Evolutionary conservation across 345 rosid genomes (phyloP), one percentile per base, ranked within the genome.

Genomic region (Gossypium rotundifolium): DNA sequence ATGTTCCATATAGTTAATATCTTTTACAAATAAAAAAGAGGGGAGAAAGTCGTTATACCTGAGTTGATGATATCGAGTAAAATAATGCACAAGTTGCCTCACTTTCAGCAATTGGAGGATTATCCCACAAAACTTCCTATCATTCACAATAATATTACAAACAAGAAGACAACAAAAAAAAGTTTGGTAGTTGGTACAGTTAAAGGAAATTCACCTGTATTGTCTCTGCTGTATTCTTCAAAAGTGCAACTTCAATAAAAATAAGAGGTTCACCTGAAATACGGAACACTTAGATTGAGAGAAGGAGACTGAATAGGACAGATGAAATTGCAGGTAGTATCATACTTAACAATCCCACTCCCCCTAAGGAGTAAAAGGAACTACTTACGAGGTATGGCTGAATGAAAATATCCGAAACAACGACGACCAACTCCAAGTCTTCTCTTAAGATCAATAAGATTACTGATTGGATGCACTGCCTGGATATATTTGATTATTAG

Each of bases 401-500:
- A 90, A 87, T 95, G 98, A 58, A 93, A 76, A 77, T 95, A 95
- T 25, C 94, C 98, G 73, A 93, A 93, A 86, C 98, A 95, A 52
- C 93, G 89, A 33, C 91, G 95, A 13, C 95, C 97, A 73, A 87
- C 79, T 2, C 98, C 97, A 62, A 90, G 80, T 87, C 97, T 87
- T 85, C 97, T 87, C 81, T 89, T 94, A 18, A 94, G 95, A 85
- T 94, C 98, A 79, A 92, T 65, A 61, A 94, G 92, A 72, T 92
- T 92, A 84, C 89, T 88, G 74, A 95, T 95, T 40, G 99, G 99
- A 86, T 95, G 97, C 72, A 95, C 97, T 55, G 97, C 99, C 99
- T 95, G 73, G 53, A 75, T 2, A 64, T 27, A 71, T 63, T 29
- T 8, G 18, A 52, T 16, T n/a, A 63, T 58, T 7, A 77, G 69